Percentiles rank a stretch among this genome's conserved stretches.
phyloP scores from a whole-genome alignment of 495 filamentous ascomycete genomes.

The Trichoderma virens region DNA sequence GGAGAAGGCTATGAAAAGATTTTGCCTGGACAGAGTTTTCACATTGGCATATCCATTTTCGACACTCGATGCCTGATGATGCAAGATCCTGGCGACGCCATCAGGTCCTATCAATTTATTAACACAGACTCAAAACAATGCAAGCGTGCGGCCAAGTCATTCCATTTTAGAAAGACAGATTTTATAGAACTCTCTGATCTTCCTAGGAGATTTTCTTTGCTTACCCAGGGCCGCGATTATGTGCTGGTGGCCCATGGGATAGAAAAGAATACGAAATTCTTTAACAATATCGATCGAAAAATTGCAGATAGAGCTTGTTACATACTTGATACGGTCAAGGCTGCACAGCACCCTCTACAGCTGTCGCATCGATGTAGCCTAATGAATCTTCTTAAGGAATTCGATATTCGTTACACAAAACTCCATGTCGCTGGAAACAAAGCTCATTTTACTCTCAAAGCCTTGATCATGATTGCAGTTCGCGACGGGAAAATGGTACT shows the following conservation, averaged over 20 bases:
- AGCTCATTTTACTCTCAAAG: constrained; percentile 11
- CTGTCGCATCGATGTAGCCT: constrained; percentile 11
- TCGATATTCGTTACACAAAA: constrained; percentile 13
- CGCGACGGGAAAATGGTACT: no score
- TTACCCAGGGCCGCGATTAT: background rate
- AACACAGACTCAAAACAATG: background rate
- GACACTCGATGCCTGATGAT: background rate
- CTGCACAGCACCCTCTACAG: constrained; percentile 12
- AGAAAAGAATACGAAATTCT: background rate
- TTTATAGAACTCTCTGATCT: background rate
- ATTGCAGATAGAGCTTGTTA: background rate
- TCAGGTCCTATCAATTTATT: constrained; percentile 3
- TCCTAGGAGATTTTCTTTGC: background rate
- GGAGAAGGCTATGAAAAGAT: background rate
- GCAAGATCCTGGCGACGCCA: background rate
- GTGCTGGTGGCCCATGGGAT: background rate
- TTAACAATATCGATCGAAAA: background rate
- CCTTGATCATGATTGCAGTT: constrained; percentile 14
- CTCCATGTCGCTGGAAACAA: constrained; percentile 14
- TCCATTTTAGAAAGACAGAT: background rate
- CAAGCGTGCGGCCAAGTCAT: background rate
- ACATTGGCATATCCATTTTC: background rate
- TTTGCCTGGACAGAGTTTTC: background rate
- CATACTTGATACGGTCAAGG: constrained; percentile 11
- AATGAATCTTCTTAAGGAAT: constrained; percentile 12